phyloP scores from a whole-genome alignment of 1,284 basidiomycete genomes.

The Tetrapyrgos nigripes region DNA sequence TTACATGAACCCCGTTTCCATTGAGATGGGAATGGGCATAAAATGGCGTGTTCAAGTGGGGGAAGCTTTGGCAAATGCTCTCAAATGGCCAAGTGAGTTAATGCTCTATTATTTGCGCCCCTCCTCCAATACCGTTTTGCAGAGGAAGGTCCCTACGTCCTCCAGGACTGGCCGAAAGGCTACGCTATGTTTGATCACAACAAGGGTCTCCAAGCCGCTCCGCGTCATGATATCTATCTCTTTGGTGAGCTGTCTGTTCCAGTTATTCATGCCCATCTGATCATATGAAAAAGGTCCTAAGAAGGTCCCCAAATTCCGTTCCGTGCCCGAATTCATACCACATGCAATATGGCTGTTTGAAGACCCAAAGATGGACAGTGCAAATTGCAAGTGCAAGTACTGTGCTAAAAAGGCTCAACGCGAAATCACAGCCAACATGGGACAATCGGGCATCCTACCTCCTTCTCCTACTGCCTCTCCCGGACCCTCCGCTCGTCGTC shows the following conservation, averaged over 20 bases:
- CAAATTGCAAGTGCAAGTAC: slow-evolving; percentile 79
- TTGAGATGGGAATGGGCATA: slow-evolving; percentile 55
- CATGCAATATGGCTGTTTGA: slow-evolving; percentile 81
- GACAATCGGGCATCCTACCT: slow-evolving; percentile 45
- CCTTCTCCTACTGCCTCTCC: slow-evolving; percentile 24
- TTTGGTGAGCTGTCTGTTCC: slow-evolving; percentile 55
- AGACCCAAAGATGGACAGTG: slow-evolving; percentile 52
- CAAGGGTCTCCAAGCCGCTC: slow-evolving; percentile 57
- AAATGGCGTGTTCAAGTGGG: slow-evolving; percentile 70
- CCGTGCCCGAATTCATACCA: slow-evolving; percentile 80
- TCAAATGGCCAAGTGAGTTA: slow-evolving; percentile 55
- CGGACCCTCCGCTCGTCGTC: slow-evolving; percentile 1
- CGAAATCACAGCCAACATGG: slow-evolving; percentile 68
- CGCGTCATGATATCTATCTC: slow-evolving; percentile 81
- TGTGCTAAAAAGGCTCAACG: slow-evolving; percentile 73
- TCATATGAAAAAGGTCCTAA: slow-evolving; percentile 51
- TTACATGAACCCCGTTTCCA: slow-evolving; percentile 60
- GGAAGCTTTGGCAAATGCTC: slow-evolving; percentile 57
- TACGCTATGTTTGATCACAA: slow-evolving; percentile 81
- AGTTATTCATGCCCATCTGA: slow-evolving; percentile 31
- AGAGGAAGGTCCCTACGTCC: slow-evolving; percentile 65
- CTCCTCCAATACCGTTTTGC: slow-evolving; percentile 3
- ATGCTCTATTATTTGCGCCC: background rate
- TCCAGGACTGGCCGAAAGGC: slow-evolving; percentile 67
- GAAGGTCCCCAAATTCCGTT: slow-evolving; percentile 64